Conservation (phyloP, 768 basidiomycete species). For the Termitomyces sp. region DNA sequence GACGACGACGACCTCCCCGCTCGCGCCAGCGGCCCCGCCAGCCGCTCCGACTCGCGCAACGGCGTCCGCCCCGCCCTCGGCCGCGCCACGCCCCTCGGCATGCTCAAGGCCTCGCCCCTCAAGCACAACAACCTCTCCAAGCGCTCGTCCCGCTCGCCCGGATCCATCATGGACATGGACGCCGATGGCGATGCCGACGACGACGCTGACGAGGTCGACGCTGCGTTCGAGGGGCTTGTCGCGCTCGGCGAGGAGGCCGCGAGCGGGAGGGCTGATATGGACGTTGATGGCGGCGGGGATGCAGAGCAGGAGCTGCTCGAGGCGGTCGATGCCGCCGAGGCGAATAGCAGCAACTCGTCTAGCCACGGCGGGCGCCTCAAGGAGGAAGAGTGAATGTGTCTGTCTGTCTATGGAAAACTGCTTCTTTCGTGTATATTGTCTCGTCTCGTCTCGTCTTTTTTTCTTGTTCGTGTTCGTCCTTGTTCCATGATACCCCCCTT, state of each 20-base stretch:
- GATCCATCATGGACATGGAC: constrained; percentile 18
- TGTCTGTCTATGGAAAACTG: too few species aligned
- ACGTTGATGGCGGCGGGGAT: constrained; percentile 21
- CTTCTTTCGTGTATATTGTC: neutral
- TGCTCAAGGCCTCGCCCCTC: constrained; percentile 12
- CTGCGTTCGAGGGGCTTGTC: constrained; percentile 17
- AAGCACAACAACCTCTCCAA: constrained; percentile 14
- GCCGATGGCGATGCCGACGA: constrained; percentile 26
- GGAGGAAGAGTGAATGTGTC: constrained; percentile 12
- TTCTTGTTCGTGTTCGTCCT: neutral
- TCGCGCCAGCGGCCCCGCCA: neutral
- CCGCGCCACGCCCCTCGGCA: too few species aligned
- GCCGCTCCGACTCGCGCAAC: constrained; percentile 8
- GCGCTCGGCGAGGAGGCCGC: constrained; percentile 9
- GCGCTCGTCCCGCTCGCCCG: constrained; percentile 5
- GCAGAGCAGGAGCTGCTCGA: constrained; percentile 45
- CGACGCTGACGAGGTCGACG: constrained; percentile 32
- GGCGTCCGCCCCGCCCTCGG: constrained; percentile 8
- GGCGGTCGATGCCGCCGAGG: constrained; percentile 46
- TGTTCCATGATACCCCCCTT: neutral
- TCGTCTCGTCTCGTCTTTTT: neutral
- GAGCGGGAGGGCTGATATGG: constrained; percentile 3
- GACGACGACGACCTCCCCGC: neutral
- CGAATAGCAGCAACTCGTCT: constrained; percentile 29
- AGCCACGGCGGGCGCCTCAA: constrained; percentile 18